Evolutionary conservation across 2,329 filamentous ascomycete genomes (phyloP).

Genomic region (Botrytis elliptica): DNA sequence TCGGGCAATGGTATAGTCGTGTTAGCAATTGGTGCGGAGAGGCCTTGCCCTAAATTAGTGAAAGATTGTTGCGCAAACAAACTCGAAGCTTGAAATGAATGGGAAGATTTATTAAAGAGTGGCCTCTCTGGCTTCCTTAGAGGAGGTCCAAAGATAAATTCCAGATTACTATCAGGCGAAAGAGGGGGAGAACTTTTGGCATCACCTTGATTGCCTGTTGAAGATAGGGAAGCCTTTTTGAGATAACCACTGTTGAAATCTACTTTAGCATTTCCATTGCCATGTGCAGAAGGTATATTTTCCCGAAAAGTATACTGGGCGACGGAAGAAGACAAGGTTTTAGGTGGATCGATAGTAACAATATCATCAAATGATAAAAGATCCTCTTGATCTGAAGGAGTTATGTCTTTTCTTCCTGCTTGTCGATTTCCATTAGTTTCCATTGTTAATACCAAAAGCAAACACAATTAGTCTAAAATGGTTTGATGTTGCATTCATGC

Average conservation of each 20-base stretch:
- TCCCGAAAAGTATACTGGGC: no score
- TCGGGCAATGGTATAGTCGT: not conserved
- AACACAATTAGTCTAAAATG: not conserved
- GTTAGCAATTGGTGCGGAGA: not conserved
- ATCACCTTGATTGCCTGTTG: constrained; percentile 12
- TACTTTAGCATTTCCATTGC: not conserved
- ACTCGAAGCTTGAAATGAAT: not conserved
- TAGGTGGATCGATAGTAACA: not conserved
- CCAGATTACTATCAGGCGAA: not conserved
- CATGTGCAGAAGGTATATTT: not conserved
- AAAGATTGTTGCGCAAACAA: not conserved
- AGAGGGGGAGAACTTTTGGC: not conserved
- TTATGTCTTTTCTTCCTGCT: not conserved
- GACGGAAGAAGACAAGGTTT: not conserved
- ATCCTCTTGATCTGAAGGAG: not conserved
- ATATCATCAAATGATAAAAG: not conserved
- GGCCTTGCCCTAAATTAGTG: not conserved
- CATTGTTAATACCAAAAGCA: not conserved
- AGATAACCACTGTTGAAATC: not conserved
- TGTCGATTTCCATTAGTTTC: not conserved
- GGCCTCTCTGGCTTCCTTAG: not conserved
- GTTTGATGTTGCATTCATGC: not conserved
- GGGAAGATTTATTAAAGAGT: not conserved
- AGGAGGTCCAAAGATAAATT: not conserved
- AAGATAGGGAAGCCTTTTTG: not conserved